Percentiles rank a stretch among this genome's conserved stretches.
phyloP scores from a whole-genome alignment of 108 stramenopile species.

The Nitzschia putrida region DNA sequence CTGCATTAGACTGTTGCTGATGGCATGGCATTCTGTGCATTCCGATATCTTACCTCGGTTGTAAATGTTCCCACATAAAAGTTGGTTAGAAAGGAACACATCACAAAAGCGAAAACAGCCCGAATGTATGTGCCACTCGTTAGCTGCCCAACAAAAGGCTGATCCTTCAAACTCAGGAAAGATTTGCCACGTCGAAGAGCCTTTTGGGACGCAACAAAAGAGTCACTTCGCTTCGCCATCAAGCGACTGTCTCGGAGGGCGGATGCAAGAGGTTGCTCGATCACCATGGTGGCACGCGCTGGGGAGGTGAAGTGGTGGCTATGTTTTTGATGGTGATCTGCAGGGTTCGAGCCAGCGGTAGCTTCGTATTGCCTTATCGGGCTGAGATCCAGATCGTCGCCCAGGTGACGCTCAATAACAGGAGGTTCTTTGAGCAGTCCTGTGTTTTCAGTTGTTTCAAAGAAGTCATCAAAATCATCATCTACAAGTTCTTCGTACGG shows the following conservation, averaged over 20 bases:
- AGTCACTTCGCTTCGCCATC: conserved; percentile 12
- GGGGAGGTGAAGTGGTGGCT: neutral
- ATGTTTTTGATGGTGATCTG: neutral
- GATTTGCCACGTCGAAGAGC: conserved; percentile 4
- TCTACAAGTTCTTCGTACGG: conserved; percentile 26
- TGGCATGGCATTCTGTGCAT: no score
- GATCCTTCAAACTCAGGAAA: conserved; percentile 35
- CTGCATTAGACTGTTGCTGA: no score
- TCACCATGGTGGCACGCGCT: conserved; percentile 4
- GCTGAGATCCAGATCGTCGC: no score
- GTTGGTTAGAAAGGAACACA: conserved; percentile 44
- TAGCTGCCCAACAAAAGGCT: conserved; percentile 44
- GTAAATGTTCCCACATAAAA: conserved; percentile 55
- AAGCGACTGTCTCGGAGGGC: conserved; percentile 25
- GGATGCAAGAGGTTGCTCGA: conserved; percentile 37
- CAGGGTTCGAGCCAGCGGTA: neutral
- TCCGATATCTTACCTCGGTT: conserved; percentile 13
- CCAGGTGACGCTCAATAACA: neutral
- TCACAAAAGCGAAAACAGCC: conserved; percentile 40
- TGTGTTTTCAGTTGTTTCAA: neutral
- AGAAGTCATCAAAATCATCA: conserved; percentile 12
- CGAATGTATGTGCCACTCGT: conserved; percentile 32
- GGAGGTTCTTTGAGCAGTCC: neutral
- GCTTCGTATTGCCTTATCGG: neutral
- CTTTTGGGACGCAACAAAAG: conserved; percentile 15